A percentile compares a stretch with the other conserved stretches of the same genome.
Conservation (phyloP, 2,329 filamentous ascomycete genomes). For the Aspergillus terreus region DNA sequence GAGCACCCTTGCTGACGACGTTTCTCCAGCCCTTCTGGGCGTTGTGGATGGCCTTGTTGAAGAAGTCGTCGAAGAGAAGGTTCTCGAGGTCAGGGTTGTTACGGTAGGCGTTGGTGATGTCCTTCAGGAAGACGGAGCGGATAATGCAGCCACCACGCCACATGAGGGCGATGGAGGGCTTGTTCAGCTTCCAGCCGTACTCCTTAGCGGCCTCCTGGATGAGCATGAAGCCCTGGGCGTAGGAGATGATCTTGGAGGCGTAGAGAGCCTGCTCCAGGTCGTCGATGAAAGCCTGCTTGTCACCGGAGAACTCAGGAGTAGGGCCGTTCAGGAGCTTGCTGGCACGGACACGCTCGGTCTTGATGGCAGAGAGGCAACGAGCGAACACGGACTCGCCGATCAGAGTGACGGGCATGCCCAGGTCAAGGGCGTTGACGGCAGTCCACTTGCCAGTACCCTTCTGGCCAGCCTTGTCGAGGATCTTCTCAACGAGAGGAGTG, state of each 20-base stretch:
- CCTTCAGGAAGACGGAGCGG: slow-evolving; percentile 99
- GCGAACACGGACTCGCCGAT: slow-evolving; percentile 97
- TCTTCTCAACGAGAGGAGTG: slow-evolving; percentile 92
- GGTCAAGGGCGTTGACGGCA: slow-evolving; percentile 96
- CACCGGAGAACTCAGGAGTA: slow-evolving; percentile 74
- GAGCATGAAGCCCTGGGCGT: slow-evolving; percentile 99
- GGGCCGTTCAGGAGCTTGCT: slow-evolving; percentile 76
- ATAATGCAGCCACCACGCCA: slow-evolving; percentile 99
- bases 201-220: slow-evolving; percentile 98
- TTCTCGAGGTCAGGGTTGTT: slow-evolving; percentile 93
- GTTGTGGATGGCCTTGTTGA: slow-evolving; percentile 98
- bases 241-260: slow-evolving; percentile 99
- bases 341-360: slow-evolving; percentile 84
- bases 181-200: slow-evolving; percentile 98
- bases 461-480: slow-evolving; percentile 95
- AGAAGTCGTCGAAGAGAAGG: slow-evolving; percentile 98
- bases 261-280: slow-evolving; percentile 99
- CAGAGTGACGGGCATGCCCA: slow-evolving; percentile 96
- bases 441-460: slow-evolving; percentile 99
- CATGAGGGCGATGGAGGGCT: slow-evolving; percentile 99
- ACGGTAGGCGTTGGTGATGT: slow-evolving; percentile 97
- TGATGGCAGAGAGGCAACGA: slow-evolving; percentile 89
- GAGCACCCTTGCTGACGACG: slow-evolving; percentile 83
- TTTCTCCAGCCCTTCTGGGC: slow-evolving; percentile 91
- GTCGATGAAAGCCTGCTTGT: slow-evolving; percentile 90